Evolutionary conservation across 345 rosid genomes (phyloP).

Genomic region (Camelina laxa): DNA sequence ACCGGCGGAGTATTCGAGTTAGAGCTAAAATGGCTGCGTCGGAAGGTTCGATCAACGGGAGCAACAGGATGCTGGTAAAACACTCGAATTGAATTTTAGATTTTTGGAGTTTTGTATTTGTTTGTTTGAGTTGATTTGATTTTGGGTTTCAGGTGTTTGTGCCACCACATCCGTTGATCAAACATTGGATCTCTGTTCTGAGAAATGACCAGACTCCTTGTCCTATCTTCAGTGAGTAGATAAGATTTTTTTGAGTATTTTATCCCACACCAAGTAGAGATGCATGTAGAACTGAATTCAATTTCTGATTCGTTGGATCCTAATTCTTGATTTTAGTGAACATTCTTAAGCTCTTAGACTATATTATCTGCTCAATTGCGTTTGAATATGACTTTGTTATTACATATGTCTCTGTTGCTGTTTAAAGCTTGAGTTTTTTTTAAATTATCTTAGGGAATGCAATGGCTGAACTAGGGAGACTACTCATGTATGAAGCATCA

Average conservation of each 20-base stretch:
- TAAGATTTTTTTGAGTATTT: background rate
- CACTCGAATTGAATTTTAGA: background rate
- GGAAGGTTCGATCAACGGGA: conserved; percentile 61
- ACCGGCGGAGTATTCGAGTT: conserved; percentile 50
- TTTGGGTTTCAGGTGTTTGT: conserved; percentile 63
- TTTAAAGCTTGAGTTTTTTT: background rate
- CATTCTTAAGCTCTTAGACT: conserved; percentile 8
- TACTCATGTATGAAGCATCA: conserved; percentile 87
- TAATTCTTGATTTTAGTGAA: background rate
- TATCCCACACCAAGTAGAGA: too few species aligned
- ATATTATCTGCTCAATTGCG: background rate
- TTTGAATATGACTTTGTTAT: background rate
- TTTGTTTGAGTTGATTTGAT: background rate
- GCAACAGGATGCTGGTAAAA: conserved; percentile 72
- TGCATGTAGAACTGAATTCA: background rate
- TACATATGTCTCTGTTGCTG: background rate
- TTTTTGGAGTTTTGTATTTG: background rate
- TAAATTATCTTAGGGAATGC: conserved; percentile 59
- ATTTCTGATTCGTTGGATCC: background rate
- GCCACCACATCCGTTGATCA: conserved; percentile 93
- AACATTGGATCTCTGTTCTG: conserved; percentile 91
- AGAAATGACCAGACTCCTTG: conserved; percentile 85
- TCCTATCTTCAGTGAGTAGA: conserved; percentile 75
- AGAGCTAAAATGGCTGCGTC: conserved; percentile 71
- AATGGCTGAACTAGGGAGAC: conserved; percentile 90